Evolutionary conservation across 495 filamentous ascomycete genomes (phyloP), one percentile per base, ranked within the genome.

Genomic region (Lepidopterella palustris): DNA sequence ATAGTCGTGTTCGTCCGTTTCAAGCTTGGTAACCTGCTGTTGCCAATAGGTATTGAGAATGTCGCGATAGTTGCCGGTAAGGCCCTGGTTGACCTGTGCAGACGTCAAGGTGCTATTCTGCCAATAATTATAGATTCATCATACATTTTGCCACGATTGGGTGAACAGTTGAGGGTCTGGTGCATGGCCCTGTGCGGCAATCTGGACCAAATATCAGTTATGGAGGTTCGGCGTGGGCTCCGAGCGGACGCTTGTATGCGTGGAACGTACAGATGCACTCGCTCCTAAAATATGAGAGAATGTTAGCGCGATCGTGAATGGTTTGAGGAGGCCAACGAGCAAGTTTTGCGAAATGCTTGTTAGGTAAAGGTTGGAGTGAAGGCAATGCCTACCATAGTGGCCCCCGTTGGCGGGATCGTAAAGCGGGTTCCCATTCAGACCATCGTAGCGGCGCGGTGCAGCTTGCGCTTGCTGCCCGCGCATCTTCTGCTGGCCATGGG

Each of bases 21-120:
- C 93, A 54, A 98, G 83, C 68, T 95, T 89, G 58, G 84, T 90
- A 80, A 98, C 96, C 47, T 89, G 89, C 66, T 97, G 90, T 71
- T 97, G 95, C 93, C 93, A 98, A 76, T 97, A 98, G 11, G 92
- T 95, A 42, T 92, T 95, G 62, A 97, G 81, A 69, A 97, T 96
- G 70, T 97, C 93, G 70, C 92, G 90, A 72, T 96, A 96, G 45
- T 86, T 86, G 55, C 92, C 93, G 62, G 85, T 87, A 42, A 98
- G 84, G 49, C 93, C 93, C 82, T 98, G 93, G 68, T 93, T 95
- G 58, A 96, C 90, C 89, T 93, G 45, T 26, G 47, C 28, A 54
- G 58, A 26, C 51, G 52, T 67, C 27, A 66, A 49, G 50, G 40
- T 26, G 15, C n/a, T 25, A 13, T 26, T 57, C 23, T 6, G n/a